phyloP scores from a whole-genome alignment of 441 rosid genomes.

The Kokia cookei region DNA sequence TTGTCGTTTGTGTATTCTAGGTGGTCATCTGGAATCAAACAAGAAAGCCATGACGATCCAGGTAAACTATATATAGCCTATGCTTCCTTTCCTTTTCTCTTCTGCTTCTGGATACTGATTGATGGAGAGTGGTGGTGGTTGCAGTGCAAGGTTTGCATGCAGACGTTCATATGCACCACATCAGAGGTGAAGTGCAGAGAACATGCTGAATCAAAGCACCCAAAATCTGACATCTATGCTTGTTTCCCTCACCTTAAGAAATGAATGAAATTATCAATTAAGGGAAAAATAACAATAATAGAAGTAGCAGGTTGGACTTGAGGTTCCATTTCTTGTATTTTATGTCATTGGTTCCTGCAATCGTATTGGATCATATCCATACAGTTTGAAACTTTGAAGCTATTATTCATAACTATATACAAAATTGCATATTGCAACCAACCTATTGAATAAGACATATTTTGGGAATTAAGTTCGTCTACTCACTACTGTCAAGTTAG shows the following conservation, averaged over 20 bases:
- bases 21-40: constrained; percentile 40
- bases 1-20: constrained; percentile 3
- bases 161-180: constrained; percentile 52
- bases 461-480: not conserved
- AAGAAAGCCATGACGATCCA: constrained; percentile 45
- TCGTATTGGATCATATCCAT: not conserved
- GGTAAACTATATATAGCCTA: constrained; percentile 8
- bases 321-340: not conserved
- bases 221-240: constrained; percentile 25
- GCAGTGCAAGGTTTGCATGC: constrained; percentile 61
- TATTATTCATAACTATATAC: not conserved
- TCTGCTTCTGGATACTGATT: not conserved
- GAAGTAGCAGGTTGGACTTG: not conserved
- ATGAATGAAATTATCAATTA: constrained; percentile 3
- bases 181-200: constrained; percentile 54
- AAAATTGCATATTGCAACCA: too few relatives aligned
- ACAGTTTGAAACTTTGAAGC: not conserved
- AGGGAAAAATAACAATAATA: not conserved
- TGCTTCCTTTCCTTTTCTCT: not conserved
- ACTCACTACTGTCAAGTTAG: not conserved
- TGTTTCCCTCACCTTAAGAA: constrained; percentile 49
- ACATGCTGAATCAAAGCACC: constrained; percentile 54
- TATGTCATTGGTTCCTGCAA: not conserved
- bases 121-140: not conserved
- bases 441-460: too few relatives aligned